Conservation (phyloP, 2,329 filamentous ascomycete genomes). For the Apiospora pterosperma region DNA sequence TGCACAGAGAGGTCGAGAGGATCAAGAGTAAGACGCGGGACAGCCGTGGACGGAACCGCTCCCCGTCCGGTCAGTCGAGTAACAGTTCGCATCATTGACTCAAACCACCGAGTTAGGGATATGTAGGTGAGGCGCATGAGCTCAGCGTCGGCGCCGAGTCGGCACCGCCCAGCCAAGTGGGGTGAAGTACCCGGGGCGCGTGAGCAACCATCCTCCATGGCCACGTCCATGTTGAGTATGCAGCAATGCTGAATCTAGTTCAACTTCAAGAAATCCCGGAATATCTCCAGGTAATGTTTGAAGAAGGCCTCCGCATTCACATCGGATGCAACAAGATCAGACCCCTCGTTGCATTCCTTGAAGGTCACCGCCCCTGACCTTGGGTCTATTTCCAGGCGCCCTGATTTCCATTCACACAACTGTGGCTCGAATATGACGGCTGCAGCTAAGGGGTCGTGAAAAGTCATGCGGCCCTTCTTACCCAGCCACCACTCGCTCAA, state of each 20-base stretch:
- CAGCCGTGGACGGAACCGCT: no score
- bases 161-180: no score
- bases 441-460: conserved; percentile 10
- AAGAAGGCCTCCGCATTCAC: conserved; percentile 8
- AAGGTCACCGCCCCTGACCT: conserved; percentile 2
- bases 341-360: not conserved
- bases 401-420: conserved; percentile 6
- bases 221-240: no score
- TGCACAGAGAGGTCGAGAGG: no score
- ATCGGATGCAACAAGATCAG: conserved; percentile 5
- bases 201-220: no score
- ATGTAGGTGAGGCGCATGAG: no score
- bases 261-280: not conserved
- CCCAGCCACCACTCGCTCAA: conserved; percentile 2
- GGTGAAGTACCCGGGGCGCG: no score
- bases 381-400: not conserved
- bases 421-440: conserved; percentile 8
- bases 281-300: conserved; percentile 3
- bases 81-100: no score
- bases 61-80: no score
- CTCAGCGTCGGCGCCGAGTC: no score
- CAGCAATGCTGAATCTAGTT: not conserved
- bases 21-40: no score
- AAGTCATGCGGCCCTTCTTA: conserved; percentile 4
- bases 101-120: no score